A percentile compares a stretch with the other conserved stretches of the same genome.
Evolutionary conservation across 2,329 filamentous ascomycete species (phyloP).

Genomic region (Ambrosiella beaveri): DNA sequence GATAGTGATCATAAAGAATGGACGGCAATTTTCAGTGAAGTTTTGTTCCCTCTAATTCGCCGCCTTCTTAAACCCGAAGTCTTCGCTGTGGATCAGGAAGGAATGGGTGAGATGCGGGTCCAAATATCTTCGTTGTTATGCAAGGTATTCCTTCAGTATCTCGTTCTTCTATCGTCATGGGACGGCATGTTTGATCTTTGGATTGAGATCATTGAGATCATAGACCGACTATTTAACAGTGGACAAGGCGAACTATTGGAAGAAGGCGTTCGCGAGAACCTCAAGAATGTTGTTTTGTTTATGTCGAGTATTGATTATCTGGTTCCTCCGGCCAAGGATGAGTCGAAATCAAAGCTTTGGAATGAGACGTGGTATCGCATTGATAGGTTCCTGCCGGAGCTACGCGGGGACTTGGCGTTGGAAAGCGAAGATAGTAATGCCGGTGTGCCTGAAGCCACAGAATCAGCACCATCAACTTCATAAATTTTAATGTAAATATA

Average conservation of each 20-base stretch:
- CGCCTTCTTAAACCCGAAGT: conserved; percentile 85
- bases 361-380: conserved; percentile 48
- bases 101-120: conserved; percentile 90
- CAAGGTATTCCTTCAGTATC: conserved; percentile 89
- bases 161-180: conserved; percentile 69
- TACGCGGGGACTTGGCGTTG: conserved; percentile 37
- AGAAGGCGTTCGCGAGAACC: conserved; percentile 83
- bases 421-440: conserved; percentile 23
- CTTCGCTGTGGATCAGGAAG: conserved; percentile 73
- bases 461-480: background rate
- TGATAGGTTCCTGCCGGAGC: conserved; percentile 45
- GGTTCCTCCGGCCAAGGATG: conserved; percentile 45
- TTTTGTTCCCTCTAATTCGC: conserved; percentile 79
- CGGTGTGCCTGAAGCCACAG: background rate
- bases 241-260: conserved; percentile 82
- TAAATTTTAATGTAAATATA: background rate
- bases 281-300: conserved; percentile 92
- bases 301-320: conserved; percentile 84
- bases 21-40: conserved; percentile 87
- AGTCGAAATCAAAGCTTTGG: conserved; percentile 39
- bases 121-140: conserved; percentile 81
- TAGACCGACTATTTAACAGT: conserved; percentile 92
- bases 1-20: conserved; percentile 77
- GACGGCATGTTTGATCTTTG: conserved; percentile 83
- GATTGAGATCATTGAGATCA: conserved; percentile 80